These are phyloP conservation scores for Mortierella sp. DNA, from an alignment of 371 early-diverging fungal species.

Conservation along the genomic window DNA sequence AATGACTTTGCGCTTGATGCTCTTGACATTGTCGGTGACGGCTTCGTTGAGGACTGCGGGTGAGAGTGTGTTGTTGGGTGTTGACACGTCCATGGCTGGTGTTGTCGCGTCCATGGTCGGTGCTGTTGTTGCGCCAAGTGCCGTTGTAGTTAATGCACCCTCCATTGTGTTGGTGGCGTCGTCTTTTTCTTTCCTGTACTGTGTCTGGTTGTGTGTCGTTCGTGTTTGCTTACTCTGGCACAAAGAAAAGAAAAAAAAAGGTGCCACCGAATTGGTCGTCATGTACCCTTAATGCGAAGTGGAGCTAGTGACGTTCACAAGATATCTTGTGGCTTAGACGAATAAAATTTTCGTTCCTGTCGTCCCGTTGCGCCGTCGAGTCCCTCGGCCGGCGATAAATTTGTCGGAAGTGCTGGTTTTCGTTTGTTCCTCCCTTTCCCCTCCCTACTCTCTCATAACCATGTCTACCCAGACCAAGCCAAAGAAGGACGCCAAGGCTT, in stretches of 20 bases:
- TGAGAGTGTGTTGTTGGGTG: not conserved
- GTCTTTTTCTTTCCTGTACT: not conserved
- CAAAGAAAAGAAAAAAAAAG: not conserved
- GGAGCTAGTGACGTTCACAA: not conserved
- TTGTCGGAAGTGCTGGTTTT: not conserved
- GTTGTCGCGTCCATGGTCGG: slow-evolving; percentile 14
- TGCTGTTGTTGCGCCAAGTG: not conserved
- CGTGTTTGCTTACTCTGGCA: too few relatives aligned
- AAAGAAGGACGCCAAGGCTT: slow-evolving; percentile 54
- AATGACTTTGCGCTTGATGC: slow-evolving; percentile 44
- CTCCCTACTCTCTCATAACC: slow-evolving; percentile 38
- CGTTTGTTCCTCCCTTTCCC: slow-evolving; percentile 34
- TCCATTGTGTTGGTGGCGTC: slow-evolving; percentile 15
- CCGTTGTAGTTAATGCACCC: not conserved
- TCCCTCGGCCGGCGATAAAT: not conserved
- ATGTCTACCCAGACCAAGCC: slow-evolving; percentile 45
- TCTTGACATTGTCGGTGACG: slow-evolving; percentile 37
- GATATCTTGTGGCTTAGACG: not conserved
- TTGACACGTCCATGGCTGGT: not conserved
- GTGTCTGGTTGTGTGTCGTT: not conserved
- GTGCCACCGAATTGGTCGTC: not conserved
- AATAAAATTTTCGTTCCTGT: not conserved
- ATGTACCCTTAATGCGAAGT: not conserved
- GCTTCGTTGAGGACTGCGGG: not conserved
- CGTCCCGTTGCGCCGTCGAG: not conserved